Percentiles rank a stretch among this genome's conserved stretches.
Evolutionary conservation across 352 stramenopile species (phyloP).

Genomic region (Blastocystis sp.): DNA sequence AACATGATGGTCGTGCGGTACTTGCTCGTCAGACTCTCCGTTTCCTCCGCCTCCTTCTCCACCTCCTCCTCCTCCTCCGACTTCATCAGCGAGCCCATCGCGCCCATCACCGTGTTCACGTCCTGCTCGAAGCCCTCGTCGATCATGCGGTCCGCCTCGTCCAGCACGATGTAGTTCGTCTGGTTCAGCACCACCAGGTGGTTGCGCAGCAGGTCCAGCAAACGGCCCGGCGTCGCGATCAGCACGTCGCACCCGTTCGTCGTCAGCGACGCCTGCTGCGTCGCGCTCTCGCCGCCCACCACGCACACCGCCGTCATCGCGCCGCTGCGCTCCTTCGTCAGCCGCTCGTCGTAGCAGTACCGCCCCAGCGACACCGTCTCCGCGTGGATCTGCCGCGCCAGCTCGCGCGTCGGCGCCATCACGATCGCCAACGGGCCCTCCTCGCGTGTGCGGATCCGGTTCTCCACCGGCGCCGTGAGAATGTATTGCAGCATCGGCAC

Average conservation of each 20-base stretch:
- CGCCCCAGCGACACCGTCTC: constrained; percentile 87
- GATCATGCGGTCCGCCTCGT: constrained; percentile 97
- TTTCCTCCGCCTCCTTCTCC: constrained; percentile 83
- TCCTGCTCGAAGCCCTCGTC: constrained; percentile 92
- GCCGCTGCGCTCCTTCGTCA: constrained; percentile 73
- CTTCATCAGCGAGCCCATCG: constrained; percentile 92
- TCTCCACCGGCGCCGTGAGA: constrained; percentile 81
- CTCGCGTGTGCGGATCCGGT: constrained; percentile 81
- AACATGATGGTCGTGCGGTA: constrained; percentile 76
- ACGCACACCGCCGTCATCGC: constrained; percentile 57
- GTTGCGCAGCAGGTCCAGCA: constrained; percentile 94
- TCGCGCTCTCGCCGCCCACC: constrained; percentile 52
- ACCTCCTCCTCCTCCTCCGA: constrained; percentile 91
- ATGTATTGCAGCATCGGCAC: constrained; percentile 94
- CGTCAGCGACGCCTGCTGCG: constrained; percentile 45
- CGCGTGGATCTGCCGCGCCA: constrained; percentile 93
- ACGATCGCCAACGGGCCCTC: constrained; percentile 92
- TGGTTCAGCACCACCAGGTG: constrained; percentile 96
- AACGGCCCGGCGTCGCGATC: constrained; percentile 92
- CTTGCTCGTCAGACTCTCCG: constrained; percentile 42
- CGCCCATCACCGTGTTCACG: constrained; percentile 90
- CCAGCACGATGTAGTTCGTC: constrained; percentile 95
- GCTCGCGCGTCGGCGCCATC: constrained; percentile 94
- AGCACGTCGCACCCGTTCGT: constrained; percentile 89
- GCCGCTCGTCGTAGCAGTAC: constrained; percentile 73